Evolutionary conservation across 768 basidiomycete genomes (phyloP).

Genomic region (Pleurotus tuber-regium): DNA sequence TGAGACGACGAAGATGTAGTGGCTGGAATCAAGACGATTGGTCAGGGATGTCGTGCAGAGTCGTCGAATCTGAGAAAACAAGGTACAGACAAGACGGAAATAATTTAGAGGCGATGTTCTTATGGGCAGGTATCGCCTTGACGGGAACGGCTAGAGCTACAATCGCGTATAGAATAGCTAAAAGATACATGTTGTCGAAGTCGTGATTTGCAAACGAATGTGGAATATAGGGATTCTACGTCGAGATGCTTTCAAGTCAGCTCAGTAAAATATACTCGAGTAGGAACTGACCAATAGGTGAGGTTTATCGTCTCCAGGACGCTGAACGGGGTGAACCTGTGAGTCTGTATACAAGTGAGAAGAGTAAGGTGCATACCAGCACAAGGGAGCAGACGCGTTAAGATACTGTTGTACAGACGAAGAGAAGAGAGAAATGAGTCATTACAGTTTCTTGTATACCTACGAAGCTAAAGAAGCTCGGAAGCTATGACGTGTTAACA

Average conservation of each 20-base stretch:
- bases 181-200: conserved; percentile 3
- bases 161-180: not conserved
- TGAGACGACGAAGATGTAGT: not conserved
- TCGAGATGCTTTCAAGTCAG: not conserved
- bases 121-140: not conserved
- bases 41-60: not conserved
- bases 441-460: too few relatives aligned
- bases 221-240: not conserved
- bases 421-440: too few relatives aligned
- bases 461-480: too few relatives aligned
- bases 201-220: conserved; percentile 4
- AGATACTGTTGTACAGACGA: too few relatives aligned
- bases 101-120: not conserved
- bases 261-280: too few relatives aligned
- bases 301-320: not conserved
- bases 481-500: not conserved
- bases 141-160: conserved; percentile 2
- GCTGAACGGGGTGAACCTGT: not conserved
- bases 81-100: not conserved
- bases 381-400: too few relatives aligned
- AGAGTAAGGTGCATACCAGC: not conserved
- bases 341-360: not conserved
- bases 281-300: too few relatives aligned
- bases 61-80: not conserved
- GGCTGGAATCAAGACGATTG: not conserved